These are phyloP conservation scores for Angophora floribunda DNA, from an alignment of 345 rosid genomes.

Conservation along the genomic window DNA sequence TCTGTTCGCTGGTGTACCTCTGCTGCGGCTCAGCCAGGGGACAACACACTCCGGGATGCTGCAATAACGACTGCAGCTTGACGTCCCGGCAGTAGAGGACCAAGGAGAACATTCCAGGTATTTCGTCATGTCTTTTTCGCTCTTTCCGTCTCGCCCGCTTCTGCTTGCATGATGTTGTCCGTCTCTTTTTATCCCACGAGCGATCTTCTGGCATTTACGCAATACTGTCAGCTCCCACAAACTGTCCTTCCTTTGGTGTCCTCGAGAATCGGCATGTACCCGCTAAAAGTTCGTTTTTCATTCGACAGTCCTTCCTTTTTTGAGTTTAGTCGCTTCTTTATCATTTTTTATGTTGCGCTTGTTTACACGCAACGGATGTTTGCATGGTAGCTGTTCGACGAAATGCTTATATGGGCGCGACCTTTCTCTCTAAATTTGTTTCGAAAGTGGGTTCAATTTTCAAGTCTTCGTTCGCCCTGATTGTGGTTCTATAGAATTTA, in stretches of 20 bases:
- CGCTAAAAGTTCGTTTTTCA: not conserved
- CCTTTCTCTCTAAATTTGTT: not conserved
- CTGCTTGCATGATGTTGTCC: not conserved
- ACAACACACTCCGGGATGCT: not conserved
- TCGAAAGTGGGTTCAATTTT: not conserved
- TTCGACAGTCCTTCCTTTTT: not conserved
- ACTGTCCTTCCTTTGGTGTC: not conserved
- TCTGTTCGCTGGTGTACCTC: accelerated
- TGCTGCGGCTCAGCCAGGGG: not conserved
- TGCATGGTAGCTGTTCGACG: not conserved
- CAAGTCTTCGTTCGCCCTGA: not conserved
- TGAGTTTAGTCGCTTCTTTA: not conserved
- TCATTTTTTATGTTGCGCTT: not conserved
- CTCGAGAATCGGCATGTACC: not conserved
- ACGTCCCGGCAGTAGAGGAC: not conserved
- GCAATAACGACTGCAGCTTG: not conserved
- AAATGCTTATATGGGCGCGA: not conserved
- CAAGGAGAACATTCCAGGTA: not conserved
- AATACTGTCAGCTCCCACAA: not conserved
- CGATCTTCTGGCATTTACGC: not conserved
- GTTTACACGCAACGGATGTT: not conserved
- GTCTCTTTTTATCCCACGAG: not conserved
- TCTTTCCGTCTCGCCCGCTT: not conserved
- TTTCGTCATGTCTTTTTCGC: not conserved
- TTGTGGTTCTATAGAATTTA: not conserved